phyloP scores from a whole-genome alignment of 1,284 basidiomycete genomes.

The Pyrrhoderma noxium region DNA sequence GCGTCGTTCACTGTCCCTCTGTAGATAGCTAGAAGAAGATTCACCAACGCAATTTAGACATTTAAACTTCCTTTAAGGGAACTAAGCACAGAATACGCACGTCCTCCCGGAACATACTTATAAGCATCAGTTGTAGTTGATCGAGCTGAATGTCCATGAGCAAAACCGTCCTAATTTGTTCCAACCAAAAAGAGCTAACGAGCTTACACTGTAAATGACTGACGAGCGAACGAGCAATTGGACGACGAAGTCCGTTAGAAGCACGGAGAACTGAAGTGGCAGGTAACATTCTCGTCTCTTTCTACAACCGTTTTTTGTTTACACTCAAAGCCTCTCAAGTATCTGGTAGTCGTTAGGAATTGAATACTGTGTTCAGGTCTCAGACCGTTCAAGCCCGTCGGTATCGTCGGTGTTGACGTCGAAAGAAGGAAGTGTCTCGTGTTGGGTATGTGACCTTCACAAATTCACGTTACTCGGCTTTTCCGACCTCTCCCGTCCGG shows the following conservation, averaged over 20 bases:
- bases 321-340: too few species aligned
- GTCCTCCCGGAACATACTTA: slow-evolving; percentile 60
- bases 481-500: slow-evolving; percentile 2
- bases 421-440: background rate
- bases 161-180: background rate
- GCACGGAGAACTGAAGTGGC: slow-evolving; percentile 10
- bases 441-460: too few species aligned
- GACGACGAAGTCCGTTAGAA: slow-evolving; percentile 5
- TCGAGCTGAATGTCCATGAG: background rate
- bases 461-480: too few species aligned
- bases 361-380: too few species aligned
- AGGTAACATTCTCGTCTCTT: background rate
- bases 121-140: slow-evolving; percentile 3
- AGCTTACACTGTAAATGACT: slow-evolving; percentile 13
- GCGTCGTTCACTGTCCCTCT: slow-evolving; percentile 96
- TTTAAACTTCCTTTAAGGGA: background rate
- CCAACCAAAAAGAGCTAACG: background rate
- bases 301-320: too few species aligned
- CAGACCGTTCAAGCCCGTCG: background rate
- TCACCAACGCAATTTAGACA: background rate
- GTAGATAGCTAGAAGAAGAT: slow-evolving; percentile 64
- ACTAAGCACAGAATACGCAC: slow-evolving; percentile 36
- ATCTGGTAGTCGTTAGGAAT: too few species aligned
- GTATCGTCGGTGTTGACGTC: slow-evolving; percentile 8
- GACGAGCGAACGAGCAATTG: slow-evolving; percentile 13